Percentiles rank a stretch among this genome's conserved stretches.
phyloP scores from a whole-genome alignment of 2,329 filamentous ascomycete genomes.

The Sordariomycetes sp. region DNA sequence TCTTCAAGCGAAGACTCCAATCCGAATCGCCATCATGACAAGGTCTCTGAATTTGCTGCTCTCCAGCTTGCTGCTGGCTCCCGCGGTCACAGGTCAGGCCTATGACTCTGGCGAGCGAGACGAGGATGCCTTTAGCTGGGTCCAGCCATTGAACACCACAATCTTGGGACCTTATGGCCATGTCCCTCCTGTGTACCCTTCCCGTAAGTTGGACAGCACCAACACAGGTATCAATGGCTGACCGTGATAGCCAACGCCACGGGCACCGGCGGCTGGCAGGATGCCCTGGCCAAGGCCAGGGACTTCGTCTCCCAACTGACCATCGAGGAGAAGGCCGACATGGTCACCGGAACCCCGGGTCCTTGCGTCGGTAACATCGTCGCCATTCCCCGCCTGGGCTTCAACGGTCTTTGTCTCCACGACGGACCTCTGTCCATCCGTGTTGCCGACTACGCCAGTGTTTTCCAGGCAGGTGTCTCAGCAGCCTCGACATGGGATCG shows the following conservation, averaged over 20 bases:
- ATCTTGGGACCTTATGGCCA: conserved; percentile 29
- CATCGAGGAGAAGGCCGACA: conserved; percentile 18
- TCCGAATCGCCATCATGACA: not conserved
- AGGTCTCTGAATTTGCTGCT: conserved; percentile 20
- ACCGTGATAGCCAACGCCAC: conserved; percentile 20
- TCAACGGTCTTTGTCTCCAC: conserved; percentile 30
- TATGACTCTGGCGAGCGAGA: conserved; percentile 13
- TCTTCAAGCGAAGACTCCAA: no score
- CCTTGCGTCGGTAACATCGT: conserved; percentile 25
- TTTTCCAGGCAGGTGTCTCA: conserved; percentile 49
- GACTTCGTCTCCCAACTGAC: conserved; percentile 19
- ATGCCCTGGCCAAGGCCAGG: conserved; percentile 24
- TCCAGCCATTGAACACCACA: conserved; percentile 30
- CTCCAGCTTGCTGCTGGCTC: conserved; percentile 19
- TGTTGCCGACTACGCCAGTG: conserved; percentile 31
- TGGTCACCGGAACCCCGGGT: conserved; percentile 22
- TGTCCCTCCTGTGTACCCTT: conserved; percentile 23
- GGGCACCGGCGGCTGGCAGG: conserved; percentile 23
- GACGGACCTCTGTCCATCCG: conserved; percentile 22
- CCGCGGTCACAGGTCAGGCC: conserved; percentile 14
- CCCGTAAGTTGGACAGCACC: conserved; percentile 19
- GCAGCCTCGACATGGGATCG: conserved; percentile 58
- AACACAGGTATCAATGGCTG: conserved; percentile 6
- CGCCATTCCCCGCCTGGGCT: conserved; percentile 28
- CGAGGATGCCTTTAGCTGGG: conserved; percentile 23